These are phyloP conservation scores for Fusarium ramigenum DNA, from an alignment of 2,329 filamentous ascomycete genomes.

Conservation along the genomic window DNA sequence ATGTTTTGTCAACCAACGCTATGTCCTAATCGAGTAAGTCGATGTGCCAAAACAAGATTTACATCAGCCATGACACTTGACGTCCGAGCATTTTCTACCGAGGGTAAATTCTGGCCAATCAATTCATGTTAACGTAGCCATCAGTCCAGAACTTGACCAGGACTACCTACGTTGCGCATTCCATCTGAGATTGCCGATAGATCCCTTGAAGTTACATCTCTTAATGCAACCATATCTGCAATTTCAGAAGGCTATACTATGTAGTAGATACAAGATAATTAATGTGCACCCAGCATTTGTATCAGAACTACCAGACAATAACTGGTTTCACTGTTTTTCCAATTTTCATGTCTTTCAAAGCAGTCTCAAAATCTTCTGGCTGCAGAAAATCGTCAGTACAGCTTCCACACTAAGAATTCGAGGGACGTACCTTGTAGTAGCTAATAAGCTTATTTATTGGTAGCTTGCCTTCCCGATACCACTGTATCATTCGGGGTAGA, in stretches of 20 bases:
- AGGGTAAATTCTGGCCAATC: not conserved
- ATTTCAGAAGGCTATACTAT: not conserved
- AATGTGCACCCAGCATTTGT: not conserved
- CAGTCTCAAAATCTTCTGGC: not conserved
- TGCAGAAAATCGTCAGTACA: not conserved
- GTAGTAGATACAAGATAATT: not conserved
- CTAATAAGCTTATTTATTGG: not conserved
- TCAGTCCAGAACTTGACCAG: not conserved
- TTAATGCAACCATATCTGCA: not conserved
- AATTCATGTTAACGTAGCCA: not conserved
- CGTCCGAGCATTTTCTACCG: not conserved
- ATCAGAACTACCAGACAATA: not conserved
- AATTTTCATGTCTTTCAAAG: not conserved
- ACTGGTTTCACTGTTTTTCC: not conserved
- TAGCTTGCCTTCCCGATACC: slow-evolving; percentile 1
- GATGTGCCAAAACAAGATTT: not conserved
- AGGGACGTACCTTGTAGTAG: not conserved
- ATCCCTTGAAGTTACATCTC: not conserved
- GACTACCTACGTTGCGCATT: not conserved
- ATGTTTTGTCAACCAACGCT: not conserved
- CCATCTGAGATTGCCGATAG: too few species aligned
- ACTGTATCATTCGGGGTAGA: not conserved
- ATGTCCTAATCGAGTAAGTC: not conserved
- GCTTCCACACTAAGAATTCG: rapidly evolving
- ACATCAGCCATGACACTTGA: not conserved